Evolutionary conservation across 1,139 yeast species (phyloP).

Genomic region (Eremothecium coryli): DNA sequence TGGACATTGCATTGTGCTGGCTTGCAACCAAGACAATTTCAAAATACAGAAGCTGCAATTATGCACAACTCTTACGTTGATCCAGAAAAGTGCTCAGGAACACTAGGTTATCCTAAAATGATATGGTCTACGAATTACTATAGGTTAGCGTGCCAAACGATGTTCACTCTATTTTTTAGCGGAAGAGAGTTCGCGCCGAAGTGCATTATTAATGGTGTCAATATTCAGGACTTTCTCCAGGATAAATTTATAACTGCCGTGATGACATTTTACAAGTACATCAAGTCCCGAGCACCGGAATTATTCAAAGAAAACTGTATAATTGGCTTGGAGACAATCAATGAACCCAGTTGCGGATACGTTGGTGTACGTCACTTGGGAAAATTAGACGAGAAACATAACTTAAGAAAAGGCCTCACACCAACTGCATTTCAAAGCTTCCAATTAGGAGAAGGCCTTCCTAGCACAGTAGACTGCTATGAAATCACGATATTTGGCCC

Average conservation of each 20-base stretch:
- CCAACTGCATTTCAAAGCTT: constrained; percentile 58
- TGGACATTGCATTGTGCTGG: constrained; percentile 98
- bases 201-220: constrained; percentile 56
- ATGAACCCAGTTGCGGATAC: constrained; percentile 73
- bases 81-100: constrained; percentile 26
- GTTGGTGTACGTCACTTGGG: constrained; percentile 45
- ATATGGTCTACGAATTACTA: constrained; percentile 87
- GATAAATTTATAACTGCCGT: constrained; percentile 51
- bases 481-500: constrained; percentile 68
- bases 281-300: constrained; percentile 42
- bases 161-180: constrained; percentile 81
- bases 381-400: constrained; percentile 43
- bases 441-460: constrained; percentile 62
- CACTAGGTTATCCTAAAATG: constrained; percentile 60
- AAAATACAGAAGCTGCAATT: constrained; percentile 62
- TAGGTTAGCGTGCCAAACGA: constrained; percentile 64
- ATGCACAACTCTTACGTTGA: constrained; percentile 46
- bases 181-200: constrained; percentile 66
- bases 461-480: constrained; percentile 57
- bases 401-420: constrained; percentile 54
- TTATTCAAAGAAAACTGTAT: constrained; percentile 43
- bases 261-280: constrained; percentile 42
- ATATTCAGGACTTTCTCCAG: constrained; percentile 74
- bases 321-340: constrained; percentile 76
- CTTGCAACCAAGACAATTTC: constrained; percentile 62